These are phyloP conservation scores for Mycosarcoma mackinlayi DNA, from an alignment of 1,284 basidiomycete species.

Conservation along the genomic window DNA sequence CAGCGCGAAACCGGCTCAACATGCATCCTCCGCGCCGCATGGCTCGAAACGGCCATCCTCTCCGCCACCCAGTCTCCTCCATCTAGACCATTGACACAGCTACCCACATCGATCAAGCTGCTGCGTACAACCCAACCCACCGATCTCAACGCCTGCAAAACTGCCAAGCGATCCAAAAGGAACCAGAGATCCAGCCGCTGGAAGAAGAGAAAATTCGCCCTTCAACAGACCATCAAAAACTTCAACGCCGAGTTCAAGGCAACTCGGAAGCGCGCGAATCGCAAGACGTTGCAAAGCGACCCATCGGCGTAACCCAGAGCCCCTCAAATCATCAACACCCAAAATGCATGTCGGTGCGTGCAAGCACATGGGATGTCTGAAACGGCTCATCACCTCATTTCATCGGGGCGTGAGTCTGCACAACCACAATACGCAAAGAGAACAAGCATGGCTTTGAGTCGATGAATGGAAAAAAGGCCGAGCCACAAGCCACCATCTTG, in stretches of 20 bases:
- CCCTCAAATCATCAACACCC: no score
- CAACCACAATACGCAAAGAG: no score
- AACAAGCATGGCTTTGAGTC: no score
- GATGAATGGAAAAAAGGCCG: no score
- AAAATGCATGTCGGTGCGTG: no score
- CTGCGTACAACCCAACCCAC: slow-evolving; percentile 36
- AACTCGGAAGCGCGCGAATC: background rate
- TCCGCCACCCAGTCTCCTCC: slow-evolving; percentile 5
- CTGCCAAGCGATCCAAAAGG: slow-evolving; percentile 22
- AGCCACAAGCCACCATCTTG: no score
- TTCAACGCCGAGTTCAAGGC: slow-evolving; percentile 14
- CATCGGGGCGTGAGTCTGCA: no score
- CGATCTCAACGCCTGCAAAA: slow-evolving; percentile 40
- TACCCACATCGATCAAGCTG: slow-evolving; percentile 35
- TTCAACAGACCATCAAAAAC: slow-evolving; percentile 14
- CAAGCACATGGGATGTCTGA: no score
- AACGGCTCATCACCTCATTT: no score
- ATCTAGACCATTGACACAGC: background rate
- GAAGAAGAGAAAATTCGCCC: slow-evolving; percentile 28
- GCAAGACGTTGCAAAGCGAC: no score
- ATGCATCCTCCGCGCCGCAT: slow-evolving; percentile 19
- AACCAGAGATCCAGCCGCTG: slow-evolving; percentile 23
- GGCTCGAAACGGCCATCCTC: slow-evolving; percentile 38
- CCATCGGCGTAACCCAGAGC: no score
- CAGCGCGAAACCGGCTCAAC: slow-evolving; percentile 19